These are phyloP conservation scores for Porphyrellus cyaneotinctus DNA, from an alignment of 768 basidiomycete species.

Conservation along the genomic window DNA sequence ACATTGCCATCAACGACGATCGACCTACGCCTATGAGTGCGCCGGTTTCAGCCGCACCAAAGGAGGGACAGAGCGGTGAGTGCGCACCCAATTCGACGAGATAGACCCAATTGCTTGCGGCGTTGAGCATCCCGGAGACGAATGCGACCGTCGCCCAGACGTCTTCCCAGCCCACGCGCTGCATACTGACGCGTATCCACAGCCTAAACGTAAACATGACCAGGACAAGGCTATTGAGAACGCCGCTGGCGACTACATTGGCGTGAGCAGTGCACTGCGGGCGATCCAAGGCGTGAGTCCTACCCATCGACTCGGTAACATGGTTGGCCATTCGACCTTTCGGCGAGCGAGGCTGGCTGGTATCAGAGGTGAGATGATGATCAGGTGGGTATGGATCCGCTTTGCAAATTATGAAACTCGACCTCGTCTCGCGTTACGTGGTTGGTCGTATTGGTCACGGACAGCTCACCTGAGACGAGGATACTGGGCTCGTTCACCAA, in stretches of 20 bases:
- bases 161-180: slow-evolving; percentile 22
- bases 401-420: not conserved
- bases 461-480: not conserved
- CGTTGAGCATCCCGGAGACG: slow-evolving; percentile 6
- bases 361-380: not conserved
- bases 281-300: not conserved
- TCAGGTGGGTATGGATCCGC: not conserved
- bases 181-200: slow-evolving; percentile 19
- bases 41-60: not conserved
- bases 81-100: slow-evolving; percentile 2
- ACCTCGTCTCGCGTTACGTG: too few species aligned
- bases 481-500: too few species aligned
- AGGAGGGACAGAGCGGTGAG: too few species aligned
- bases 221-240: slow-evolving; percentile 6
- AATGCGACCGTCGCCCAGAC: slow-evolving; percentile 17
- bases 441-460: not conserved
- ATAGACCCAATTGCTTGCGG: slow-evolving; percentile 10
- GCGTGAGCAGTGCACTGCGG: not conserved
- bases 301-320: not conserved
- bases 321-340: not conserved
- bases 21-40: not conserved
- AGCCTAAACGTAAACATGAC: slow-evolving; percentile 15
- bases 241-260: slow-evolving; percentile 5
- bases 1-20: not conserved
- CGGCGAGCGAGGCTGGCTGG: not conserved